Base-by-base conservation (phyloP, 78 protist genomes). In the Chrysochromulina tobinii region DNA sequence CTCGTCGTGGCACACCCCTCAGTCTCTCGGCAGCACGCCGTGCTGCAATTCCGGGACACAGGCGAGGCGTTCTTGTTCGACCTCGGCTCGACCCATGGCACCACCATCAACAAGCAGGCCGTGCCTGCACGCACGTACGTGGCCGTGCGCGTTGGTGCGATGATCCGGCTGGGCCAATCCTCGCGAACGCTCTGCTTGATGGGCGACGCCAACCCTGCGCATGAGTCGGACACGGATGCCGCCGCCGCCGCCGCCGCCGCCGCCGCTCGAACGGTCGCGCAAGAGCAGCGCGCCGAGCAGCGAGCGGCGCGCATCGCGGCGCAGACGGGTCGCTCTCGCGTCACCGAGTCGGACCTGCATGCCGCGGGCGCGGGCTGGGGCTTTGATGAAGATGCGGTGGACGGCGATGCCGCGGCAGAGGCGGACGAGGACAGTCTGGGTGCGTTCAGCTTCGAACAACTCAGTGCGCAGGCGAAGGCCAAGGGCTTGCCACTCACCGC, bases 51-150 rank as follows among this genome's bases (percentile, higher is more conserved):
- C 89, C 66, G 51, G 21, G 69, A 69, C 3, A 59, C 57, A 51
- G 94, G 92, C 21, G 89, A 27, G 11, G 84, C 68, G 48, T 87
- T 15, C 83, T 11, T 92, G 6, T 11, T 59, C 48, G 94, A 92
- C 91, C 57, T 81, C n/a, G 87, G 75, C 58, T 87, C 92, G 64
- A 88, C 88, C n/a, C 91, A 92, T 77, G 94, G 94, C 64, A 87
- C 94, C 2, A 5, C 21, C 53, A 2, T 85, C 66, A 72, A 88
- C 88, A 75, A 61, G 83, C 6, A 18, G 66, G 79, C 54, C 50
- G 20, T 67, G 27, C 53, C 15, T 18, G 11, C 94, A 38, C 27
- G n/a, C 0, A 54, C 54, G 27, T 89, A 54, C 88, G 87, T 77
- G 53, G 23, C 64, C 3, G 64, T 92, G 23, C 38, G 48, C 18